Evolutionary conservation across 805 yeast species (phyloP), one percentile per base, ranked within the genome.

Genomic region (Teunomyces cretensis): DNA sequence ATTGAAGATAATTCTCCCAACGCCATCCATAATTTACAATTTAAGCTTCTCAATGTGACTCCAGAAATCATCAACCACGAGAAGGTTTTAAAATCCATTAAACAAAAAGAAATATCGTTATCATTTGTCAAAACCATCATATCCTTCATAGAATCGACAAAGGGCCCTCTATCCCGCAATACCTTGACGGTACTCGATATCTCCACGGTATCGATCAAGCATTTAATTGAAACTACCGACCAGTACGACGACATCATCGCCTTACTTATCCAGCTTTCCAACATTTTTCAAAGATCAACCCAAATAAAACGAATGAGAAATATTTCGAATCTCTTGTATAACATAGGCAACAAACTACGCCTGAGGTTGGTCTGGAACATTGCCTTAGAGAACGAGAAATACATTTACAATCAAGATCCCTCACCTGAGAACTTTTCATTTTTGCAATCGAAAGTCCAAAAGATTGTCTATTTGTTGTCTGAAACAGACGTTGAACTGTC

Each of bases 271-370:
- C 46, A 41, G 30, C 28, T 43, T 19, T 40, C 39, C 35, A 13
- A 17, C 1, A 50, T 46, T 3, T 44, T 65, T n/a, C 39, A 47
- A 14, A 37, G 48, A 5, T 53, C 58, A 39, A 67, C 59, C 27
- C 73, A 66, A 30, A 42, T 37, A 14, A 76, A 73, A 48, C 56
- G 83, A 45, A 55, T 75, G 6, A 62, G 70, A 40, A 78, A 78
- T 52, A 49, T 79, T 3, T 71, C 81, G 2, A 77, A 75, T 49
- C 40, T 79, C 9, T 57, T 70, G 6, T 78, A 67, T 52, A 72
- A 75, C 46, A 53, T 65, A 39, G 78, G 75, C 0, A 14, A 39
- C 38, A 43, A 30, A 22, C 19, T 22, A 13, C 16, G 14, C 16
- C 27, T 22, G 35, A 16, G 16, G 13, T n/a, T 16, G 6, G 41